phyloP scores from a whole-genome alignment of 768 basidiomycete genomes.

The Amylocystis lapponica region DNA sequence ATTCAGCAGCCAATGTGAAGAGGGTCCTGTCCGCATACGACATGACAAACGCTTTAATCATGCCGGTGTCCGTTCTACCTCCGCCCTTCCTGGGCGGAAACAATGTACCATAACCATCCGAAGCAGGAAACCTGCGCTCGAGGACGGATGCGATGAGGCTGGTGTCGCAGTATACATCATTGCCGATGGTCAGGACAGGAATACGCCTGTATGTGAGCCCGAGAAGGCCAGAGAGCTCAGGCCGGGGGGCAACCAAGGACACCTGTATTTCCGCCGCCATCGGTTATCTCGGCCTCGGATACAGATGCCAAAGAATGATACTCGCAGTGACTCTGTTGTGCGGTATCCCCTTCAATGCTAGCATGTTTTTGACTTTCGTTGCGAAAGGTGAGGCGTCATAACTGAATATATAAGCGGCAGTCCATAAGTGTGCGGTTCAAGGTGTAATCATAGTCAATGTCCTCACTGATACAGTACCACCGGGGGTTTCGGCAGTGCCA shows the following conservation, averaged over 20 bases:
- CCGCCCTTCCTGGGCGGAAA: conserved; percentile 42
- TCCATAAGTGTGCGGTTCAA: not conserved
- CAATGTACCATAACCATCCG: conserved; percentile 39
- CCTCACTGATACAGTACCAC: conserved; percentile 44
- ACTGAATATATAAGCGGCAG: conserved; percentile 20
- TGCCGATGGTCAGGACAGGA: conserved; percentile 54
- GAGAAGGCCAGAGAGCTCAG: conserved; percentile 45
- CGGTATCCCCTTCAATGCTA: conserved; percentile 43
- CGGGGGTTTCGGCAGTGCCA: conserved; percentile 6
- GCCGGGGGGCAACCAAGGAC: conserved; percentile 44
- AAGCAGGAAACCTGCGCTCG: conserved; percentile 49
- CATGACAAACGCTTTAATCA: conserved; percentile 43
- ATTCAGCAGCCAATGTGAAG: conserved; percentile 34
- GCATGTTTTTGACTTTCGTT: conserved; percentile 45
- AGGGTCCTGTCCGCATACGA: conserved; percentile 40
- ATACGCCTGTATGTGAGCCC: conserved; percentile 55
- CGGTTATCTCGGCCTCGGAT: not conserved
- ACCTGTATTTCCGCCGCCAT: conserved; percentile 44
- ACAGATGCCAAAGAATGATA: not conserved
- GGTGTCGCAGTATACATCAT: conserved; percentile 57
- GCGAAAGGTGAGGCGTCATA: conserved; percentile 50
- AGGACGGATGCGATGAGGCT: conserved; percentile 45
- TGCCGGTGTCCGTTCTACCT: conserved; percentile 36
- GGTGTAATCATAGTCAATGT: not conserved
- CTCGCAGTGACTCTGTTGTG: conserved; percentile 44